phyloP scores from a whole-genome alignment of 805 yeast species.

The Ogataea pignaliae region DNA sequence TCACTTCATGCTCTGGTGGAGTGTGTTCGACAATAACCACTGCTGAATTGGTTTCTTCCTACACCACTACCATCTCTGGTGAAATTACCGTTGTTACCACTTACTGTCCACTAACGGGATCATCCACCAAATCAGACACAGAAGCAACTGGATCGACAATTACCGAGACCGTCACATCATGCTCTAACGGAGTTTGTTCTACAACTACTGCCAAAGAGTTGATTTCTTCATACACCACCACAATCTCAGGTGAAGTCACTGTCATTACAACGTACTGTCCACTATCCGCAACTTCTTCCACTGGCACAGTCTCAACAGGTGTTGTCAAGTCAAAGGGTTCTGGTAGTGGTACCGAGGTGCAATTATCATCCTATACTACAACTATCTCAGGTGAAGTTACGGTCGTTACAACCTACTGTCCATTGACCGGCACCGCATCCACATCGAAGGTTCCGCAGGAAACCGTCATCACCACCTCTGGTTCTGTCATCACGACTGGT shows the following conservation, averaged over 20 bases:
- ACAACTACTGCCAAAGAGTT: slow-evolving; percentile 14
- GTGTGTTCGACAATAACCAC: slow-evolving; percentile 13
- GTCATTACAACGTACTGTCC: slow-evolving; percentile 19
- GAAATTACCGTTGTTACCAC: slow-evolving; percentile 10
- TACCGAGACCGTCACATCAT: slow-evolving; percentile 15
- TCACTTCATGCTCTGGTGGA: slow-evolving; percentile 1
- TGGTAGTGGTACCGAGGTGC: slow-evolving; percentile 5
- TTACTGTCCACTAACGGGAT: slow-evolving; percentile 1
- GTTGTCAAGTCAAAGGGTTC: slow-evolving; percentile 4
- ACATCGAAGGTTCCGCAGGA: slow-evolving; percentile 9
- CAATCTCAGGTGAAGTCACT: slow-evolving; percentile 14
- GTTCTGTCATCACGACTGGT: slow-evolving; percentile 6
- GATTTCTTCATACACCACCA: slow-evolving; percentile 20
- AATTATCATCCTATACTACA: slow-evolving; percentile 15
- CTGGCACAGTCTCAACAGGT: slow-evolving; percentile 9
- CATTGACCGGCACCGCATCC: slow-evolving; percentile 8
- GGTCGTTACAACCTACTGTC: slow-evolving; percentile 21
- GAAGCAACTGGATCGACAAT: slow-evolving; percentile 9
- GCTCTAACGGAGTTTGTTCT: slow-evolving; percentile 12
- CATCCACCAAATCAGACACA: slow-evolving; percentile 5
- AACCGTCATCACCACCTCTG: slow-evolving; percentile 3
- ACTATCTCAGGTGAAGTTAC: slow-evolving; percentile 15
- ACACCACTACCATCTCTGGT: slow-evolving; percentile 20
- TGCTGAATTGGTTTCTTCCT: slow-evolving; percentile 19
- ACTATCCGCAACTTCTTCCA: slow-evolving; percentile 6